These are phyloP conservation scores for Tuber magnatum DNA, from an alignment of 495 filamentous ascomycete genomes.

Conservation along the genomic window DNA sequence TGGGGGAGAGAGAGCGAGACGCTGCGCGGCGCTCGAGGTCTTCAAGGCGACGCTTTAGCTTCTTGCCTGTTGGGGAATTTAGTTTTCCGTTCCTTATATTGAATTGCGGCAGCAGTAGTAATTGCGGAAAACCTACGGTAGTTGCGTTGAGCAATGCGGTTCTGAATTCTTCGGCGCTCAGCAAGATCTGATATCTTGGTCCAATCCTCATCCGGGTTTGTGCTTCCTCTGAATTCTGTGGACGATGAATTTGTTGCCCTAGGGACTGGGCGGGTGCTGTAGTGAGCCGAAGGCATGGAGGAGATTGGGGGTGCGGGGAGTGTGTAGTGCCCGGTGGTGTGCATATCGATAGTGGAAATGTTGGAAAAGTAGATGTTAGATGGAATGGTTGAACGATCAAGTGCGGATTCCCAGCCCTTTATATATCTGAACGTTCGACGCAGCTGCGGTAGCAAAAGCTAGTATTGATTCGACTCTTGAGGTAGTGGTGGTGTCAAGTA, in stretches of 20 bases:
- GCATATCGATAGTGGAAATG: conserved; percentile 21
- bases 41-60: conserved; percentile 94
- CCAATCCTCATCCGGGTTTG: conserved; percentile 97
- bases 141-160: conserved; percentile 94
- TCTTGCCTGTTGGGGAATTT: conserved; percentile 63
- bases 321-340: conserved; percentile 36
- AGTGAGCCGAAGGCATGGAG: conserved; percentile 26
- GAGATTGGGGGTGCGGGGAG: conserved; percentile 30
- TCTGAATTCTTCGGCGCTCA: conserved; percentile 90
- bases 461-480: neutral
- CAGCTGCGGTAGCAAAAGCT: neutral
- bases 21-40: conserved; percentile 90
- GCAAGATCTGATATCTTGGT: conserved; percentile 98
- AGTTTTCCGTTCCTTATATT: neutral
- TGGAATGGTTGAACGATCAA: conserved; percentile 11
- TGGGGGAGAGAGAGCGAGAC: conserved; percentile 56
- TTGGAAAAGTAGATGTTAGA: neutral
- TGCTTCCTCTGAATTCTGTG: conserved; percentile 92
- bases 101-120: neutral
- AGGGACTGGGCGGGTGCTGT: conserved; percentile 24
- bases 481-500: neutral
- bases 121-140: conserved; percentile 65
- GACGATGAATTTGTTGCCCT: conserved; percentile 49
- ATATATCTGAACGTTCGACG: conserved; percentile 5
- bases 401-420: conserved; percentile 10